Conservation (phyloP, 2,329 filamentous ascomycete genomes). For the Calonectria crousiana region DNA sequence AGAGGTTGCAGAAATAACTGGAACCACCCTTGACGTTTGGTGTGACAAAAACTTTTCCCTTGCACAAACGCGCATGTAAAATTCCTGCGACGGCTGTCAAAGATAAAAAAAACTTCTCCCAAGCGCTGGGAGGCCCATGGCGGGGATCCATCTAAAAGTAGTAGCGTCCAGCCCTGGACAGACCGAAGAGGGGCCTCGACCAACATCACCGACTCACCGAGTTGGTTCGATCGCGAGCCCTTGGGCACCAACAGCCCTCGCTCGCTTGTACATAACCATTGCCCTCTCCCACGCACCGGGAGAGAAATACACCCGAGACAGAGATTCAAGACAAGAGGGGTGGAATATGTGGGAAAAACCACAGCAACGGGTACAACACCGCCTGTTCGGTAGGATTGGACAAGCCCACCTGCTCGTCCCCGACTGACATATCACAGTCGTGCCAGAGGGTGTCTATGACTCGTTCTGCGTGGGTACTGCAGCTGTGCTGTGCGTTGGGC, state of each 20-base stretch:
- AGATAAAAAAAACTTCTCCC: constrained; percentile 13
- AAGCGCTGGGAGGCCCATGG: constrained; percentile 15
- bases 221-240: background rate
- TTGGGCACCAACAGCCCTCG: constrained; percentile 29
- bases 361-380: background rate
- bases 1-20: constrained; percentile 16
- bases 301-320: background rate
- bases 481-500: constrained; percentile 21
- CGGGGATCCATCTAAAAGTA: constrained; percentile 15
- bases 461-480: constrained; percentile 24
- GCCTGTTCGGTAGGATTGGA: constrained; percentile 1
- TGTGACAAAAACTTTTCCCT: background rate
- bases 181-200: constrained; percentile 21
- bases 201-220: constrained; percentile 23
- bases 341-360: background rate
- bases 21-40: constrained; percentile 5
- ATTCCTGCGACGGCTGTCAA: constrained; percentile 8
- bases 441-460: constrained; percentile 14
- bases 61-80: constrained; percentile 3
- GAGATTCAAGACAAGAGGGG: background rate
- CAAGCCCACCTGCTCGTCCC: background rate
- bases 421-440: constrained; percentile 10
- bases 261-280: constrained; percentile 7
- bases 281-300: constrained; percentile 10
- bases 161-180: constrained; percentile 12